Conservation (phyloP, 2,329 filamentous ascomycete species). For the Catunica adiposa region DNA sequence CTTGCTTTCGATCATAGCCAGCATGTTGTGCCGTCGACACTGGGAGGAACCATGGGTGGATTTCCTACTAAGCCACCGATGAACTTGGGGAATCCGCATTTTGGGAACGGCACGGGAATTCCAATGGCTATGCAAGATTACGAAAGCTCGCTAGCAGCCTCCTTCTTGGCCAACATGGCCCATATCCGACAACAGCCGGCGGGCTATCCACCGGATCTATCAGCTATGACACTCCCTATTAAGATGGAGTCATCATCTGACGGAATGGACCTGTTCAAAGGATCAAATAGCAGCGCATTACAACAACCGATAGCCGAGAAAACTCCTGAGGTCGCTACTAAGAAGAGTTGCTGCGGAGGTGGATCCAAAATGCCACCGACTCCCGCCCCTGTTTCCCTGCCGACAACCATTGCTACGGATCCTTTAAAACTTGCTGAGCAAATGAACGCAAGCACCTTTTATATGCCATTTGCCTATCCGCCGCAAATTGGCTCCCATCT, state of each 20-base stretch:
- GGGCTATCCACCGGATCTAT: background rate
- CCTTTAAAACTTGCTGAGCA: conserved; percentile 15
- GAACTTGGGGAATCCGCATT: conserved; percentile 11
- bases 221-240: background rate
- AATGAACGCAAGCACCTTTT: conserved; percentile 23
- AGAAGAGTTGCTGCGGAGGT: conserved; percentile 17
- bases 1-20: conserved; percentile 7
- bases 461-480: conserved; percentile 30
- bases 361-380: conserved; percentile 3
- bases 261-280: background rate
- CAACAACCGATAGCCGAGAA: background rate
- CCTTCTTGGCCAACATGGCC: conserved; percentile 6
- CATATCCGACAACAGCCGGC: background rate
- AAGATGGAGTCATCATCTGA: conserved; percentile 6
- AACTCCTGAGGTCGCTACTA: conserved; percentile 1
- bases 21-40: background rate
- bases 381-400: background rate
- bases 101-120: background rate
- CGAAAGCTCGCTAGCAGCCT: background rate
- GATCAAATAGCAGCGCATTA: conserved; percentile 1
- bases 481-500: conserved; percentile 37
- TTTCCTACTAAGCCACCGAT: conserved; percentile 18
- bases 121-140: conserved; percentile 12
- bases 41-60: background rate
- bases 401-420: background rate